Evolutionary conservation across 1,139 yeast genomes (phyloP).

Genomic region (Taphrina communis): DNA sequence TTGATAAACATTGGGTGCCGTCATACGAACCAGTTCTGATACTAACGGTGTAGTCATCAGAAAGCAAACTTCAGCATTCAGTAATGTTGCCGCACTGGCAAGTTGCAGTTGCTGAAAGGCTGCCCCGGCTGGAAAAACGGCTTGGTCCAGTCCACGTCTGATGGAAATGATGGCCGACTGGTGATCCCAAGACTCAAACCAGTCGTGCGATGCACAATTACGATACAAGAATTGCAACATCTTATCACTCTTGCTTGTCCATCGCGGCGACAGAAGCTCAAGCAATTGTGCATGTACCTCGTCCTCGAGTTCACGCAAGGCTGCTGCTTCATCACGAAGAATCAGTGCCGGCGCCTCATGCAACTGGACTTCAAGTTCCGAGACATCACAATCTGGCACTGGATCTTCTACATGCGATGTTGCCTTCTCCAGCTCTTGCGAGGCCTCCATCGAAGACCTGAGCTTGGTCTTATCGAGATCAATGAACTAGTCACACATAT

Average conservation of each 20-base stretch:
- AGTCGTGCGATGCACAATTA: slow-evolving; percentile 26
- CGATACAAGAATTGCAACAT: slow-evolving; percentile 27
- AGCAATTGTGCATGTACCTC: slow-evolving; percentile 24
- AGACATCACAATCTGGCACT: not conserved
- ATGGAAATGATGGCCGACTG: slow-evolving; percentile 20
- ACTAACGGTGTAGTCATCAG: slow-evolving; percentile 20
- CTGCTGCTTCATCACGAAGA: slow-evolving; percentile 22
- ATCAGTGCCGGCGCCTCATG: not conserved
- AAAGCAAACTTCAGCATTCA: slow-evolving; percentile 30
- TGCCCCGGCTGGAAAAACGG: slow-evolving; percentile 18
- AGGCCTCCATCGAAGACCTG: not conserved
- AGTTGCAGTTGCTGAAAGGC: not conserved
- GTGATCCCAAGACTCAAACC: slow-evolving; percentile 38
- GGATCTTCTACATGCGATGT: not conserved
- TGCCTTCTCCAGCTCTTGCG: not conserved
- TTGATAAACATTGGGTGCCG: not conserved
- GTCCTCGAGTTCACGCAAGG: slow-evolving; percentile 9
- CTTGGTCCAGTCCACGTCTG: slow-evolving; percentile 27
- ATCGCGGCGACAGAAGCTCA: slow-evolving; percentile 27
- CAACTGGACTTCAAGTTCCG: not conserved
- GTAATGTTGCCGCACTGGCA: not conserved
- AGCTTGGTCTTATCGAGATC: not conserved
- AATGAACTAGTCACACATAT: not conserved
- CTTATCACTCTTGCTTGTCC: slow-evolving; percentile 24
- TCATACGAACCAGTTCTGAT: slow-evolving; percentile 19